Evolutionary conservation across 2,329 filamentous ascomycete genomes (phyloP), one percentile per base, ranked within the genome.

Genomic region (Xylaria sp.): DNA sequence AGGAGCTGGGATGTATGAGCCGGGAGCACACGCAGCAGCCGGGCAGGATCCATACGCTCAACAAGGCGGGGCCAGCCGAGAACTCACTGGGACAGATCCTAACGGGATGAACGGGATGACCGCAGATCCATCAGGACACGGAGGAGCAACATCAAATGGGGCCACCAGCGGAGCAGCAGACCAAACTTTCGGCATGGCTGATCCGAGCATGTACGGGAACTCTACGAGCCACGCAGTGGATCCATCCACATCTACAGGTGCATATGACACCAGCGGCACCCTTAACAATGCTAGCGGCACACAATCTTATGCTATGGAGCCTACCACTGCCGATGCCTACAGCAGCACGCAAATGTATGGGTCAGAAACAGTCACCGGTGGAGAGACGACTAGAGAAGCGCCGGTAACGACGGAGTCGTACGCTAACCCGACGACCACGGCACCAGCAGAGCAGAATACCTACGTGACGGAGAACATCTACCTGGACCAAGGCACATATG

Each of bases 1-100:
- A 6, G 63, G 59, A 4, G 48, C 36, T 9, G 54, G 42, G 6
- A 57, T 49, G 17, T 62, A 68, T 6, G 61, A 58, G 6, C 36
- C 28, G 6, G 26, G 59, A 17, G 57, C 59, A 2, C 49, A 67
- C 51, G 51, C 5, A 13, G n/a, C 56, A 10, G 51, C 51, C 6
- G 61, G 65, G 6, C 65, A 70, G 15, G 61, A 64, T 65, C 40
- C 63, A 17, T 62, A 59, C 23, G 56, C 13, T 36, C 68, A 70
- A 38, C 65, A 62, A 11, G 53, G 38, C 40, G 68, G 48, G 0
- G 15, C 6, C 13, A 65, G 38, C 51, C 49, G 65, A 20, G 67
- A 69, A 15, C 54, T 64, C 40, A 53, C 67, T 10, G 59, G 67
- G 10, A 10, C 44, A 4, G 67, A 66, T 40, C 46, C 63, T 1